Base-by-base conservation (phyloP, 768 basidiomycete species). In the Hemileccinum impolitum region DNA sequence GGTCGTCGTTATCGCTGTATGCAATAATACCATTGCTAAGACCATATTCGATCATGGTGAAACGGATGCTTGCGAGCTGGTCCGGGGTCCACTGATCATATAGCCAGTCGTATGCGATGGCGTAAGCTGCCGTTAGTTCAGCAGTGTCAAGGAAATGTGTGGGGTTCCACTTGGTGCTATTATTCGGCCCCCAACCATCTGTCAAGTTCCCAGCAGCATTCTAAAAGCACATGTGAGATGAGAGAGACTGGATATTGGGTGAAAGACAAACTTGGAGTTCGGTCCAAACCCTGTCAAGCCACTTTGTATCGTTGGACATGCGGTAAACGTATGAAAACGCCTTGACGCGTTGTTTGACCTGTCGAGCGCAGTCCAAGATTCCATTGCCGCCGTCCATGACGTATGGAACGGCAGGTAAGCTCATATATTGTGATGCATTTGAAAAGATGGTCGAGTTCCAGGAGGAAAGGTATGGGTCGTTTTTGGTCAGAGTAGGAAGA, bases 51-150 rank as follows among this genome's bases (percentile, higher is more conserved):
- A 93, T 77, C 72, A 98, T 80, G 13, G 83, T 84, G 54, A 65
- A 72, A 60, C 79, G 76, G 55, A 99, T 89, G 41, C 73, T 72
- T 19, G 65, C 69, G 63, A 84, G 85, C 69, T 94, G 92, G 1
- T 81, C 77, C 28, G 77, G 70, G 13, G 79, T 80, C 90, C 87
- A 95, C 45, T 78, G 72, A 46, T 93, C 87, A 67, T 96, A 86
- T 28, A 98, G 63, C 96, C 96, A 99, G 63, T 99, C 96, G 60
- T 98, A 99, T 2, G 86, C 95, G 54, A 94, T 87, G 26, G 79
- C 96, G 61, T 85, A 98, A 5, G 91, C 94, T 21, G 87, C 82
- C 15, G 83, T 83, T 55, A 96, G 76, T 68, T 97, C 95, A n/a
- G 85, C 94, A 17, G 81, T 73, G 65, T 95, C 95, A 39, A 98